phyloP scores from a whole-genome alignment of 176 grass and related monocot species.

The Coix lacrymajobi region DNA sequence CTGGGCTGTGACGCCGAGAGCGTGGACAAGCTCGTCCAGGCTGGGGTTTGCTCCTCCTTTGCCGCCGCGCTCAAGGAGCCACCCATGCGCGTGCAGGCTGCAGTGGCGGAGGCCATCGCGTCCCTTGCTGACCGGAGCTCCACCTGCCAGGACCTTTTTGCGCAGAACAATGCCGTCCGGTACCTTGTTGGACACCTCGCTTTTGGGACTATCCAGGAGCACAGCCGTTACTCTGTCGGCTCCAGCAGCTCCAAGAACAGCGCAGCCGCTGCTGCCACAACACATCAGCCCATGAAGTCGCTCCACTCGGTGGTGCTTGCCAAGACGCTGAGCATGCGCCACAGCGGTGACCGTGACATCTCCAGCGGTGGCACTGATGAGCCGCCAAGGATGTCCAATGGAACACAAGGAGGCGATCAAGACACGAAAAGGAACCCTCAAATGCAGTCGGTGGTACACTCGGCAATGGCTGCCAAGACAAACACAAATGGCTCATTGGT shows the following conservation, averaged over 20 bases:
- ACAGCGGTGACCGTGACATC: neutral
- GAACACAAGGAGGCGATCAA: neutral
- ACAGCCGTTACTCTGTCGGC: constrained; percentile 67
- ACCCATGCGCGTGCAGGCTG: constrained; percentile 68
- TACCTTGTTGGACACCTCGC: constrained; percentile 82
- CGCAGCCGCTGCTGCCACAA: neutral
- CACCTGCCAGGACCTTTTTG: constrained; percentile 72
- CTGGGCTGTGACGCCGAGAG: constrained; percentile 58
- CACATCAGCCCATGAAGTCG: constrained; percentile 33
- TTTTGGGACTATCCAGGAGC: constrained; percentile 85
- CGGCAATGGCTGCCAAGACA: constrained; percentile 51
- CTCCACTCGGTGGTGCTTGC: constrained; percentile 70
- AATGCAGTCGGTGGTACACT: constrained; percentile 73
- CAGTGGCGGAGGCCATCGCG: constrained; percentile 61
- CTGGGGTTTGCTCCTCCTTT: constrained; percentile 64
- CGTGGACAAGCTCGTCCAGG: constrained; percentile 50
- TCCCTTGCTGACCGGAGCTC: constrained; percentile 43
- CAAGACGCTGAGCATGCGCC: constrained; percentile 47
- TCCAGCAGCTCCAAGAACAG: constrained; percentile 40
- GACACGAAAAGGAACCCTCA: constrained; percentile 39
- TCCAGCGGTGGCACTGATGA: neutral
- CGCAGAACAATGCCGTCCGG: constrained; percentile 62
- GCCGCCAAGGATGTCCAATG: neutral
- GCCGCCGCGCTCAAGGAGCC: constrained; percentile 60
- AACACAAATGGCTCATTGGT: constrained; percentile 14